Evolutionary conservation across 2,329 filamentous ascomycete species (phyloP).

Genomic region (Penicillium sp.): DNA sequence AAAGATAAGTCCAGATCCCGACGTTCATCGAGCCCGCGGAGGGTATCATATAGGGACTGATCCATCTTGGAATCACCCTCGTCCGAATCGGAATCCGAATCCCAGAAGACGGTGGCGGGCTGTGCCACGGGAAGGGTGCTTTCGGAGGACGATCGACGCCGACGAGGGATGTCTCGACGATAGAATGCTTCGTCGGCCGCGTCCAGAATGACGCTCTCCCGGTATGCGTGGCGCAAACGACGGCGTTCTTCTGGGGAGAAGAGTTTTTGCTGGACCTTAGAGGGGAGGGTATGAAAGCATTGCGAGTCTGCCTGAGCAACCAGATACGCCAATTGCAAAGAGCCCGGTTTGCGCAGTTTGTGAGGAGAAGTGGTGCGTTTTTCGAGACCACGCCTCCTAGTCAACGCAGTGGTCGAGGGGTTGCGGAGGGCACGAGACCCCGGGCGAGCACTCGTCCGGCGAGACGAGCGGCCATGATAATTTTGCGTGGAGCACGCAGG

Average conservation of each 20-base stretch:
- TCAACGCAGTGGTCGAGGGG: conserved; percentile 5
- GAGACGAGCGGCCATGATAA: conserved; percentile 18
- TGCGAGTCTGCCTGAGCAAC: conserved; percentile 54
- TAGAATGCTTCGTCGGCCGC: conserved; percentile 55
- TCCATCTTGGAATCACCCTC: conserved; percentile 38
- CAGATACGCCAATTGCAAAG: conserved; percentile 34
- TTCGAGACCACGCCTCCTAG: conserved; percentile 14
- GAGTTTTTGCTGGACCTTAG: conserved; percentile 64
- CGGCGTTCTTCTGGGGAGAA: conserved; percentile 67
- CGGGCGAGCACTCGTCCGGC: conserved; percentile 11
- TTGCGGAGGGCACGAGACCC: conserved; percentile 14
- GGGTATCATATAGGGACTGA: conserved; percentile 59
- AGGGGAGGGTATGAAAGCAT: conserved; percentile 65
- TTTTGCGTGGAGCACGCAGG: conserved; percentile 13
- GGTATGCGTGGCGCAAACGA: conserved; percentile 49
- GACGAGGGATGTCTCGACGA: conserved; percentile 34
- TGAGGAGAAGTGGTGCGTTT: conserved; percentile 14
- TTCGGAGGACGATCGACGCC: conserved; percentile 23
- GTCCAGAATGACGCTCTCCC: conserved; percentile 52
- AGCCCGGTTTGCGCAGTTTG: conserved; percentile 34
- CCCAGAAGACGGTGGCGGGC: conserved; percentile 23
- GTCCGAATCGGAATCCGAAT: conserved; percentile 29
- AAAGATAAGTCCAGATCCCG: conserved; percentile 64
- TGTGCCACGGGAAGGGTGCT: conserved; percentile 13
- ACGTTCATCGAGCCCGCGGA: conserved; percentile 69